Conservation (phyloP, 106 monocot species). For the Amphibolis antarctica region DNA sequence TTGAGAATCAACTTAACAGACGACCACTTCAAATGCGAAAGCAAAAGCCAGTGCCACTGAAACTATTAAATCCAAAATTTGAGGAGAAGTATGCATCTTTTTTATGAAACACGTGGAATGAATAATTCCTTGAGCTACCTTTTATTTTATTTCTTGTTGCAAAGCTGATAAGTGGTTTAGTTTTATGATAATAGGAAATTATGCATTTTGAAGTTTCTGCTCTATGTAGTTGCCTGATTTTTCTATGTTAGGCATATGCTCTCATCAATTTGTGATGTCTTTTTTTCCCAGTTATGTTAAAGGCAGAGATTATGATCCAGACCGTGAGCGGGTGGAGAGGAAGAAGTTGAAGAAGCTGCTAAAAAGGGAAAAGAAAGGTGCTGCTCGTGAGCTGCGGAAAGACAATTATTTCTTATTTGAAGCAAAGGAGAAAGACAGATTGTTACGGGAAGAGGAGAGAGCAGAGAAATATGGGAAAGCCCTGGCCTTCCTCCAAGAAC, state of each 20-base stretch:
- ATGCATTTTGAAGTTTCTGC: no score
- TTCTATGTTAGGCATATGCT: background rate
- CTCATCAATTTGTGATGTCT: background rate
- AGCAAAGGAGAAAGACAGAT: constrained; percentile 52
- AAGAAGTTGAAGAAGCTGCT: constrained; percentile 73
- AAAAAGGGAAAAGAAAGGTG: constrained; percentile 83
- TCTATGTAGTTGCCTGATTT: no score
- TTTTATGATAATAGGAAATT: no score
- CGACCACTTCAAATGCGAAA: constrained; percentile 85
- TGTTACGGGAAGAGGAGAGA: constrained; percentile 51
- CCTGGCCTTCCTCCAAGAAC: constrained; percentile 89
- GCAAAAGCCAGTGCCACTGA: constrained; percentile 70
- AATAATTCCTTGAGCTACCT: background rate
- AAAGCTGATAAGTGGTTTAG: no score
- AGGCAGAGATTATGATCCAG: constrained; percentile 93
- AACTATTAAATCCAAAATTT: constrained; percentile 78
- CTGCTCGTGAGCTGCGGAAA: constrained; percentile 75
- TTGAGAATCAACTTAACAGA: constrained; percentile 38
- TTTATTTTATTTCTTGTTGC: constrained; percentile 2
- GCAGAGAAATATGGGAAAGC: constrained; percentile 78
- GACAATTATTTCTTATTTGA: constrained; percentile 69
- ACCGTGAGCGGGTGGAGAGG: constrained; percentile 76
- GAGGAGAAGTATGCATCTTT: constrained; percentile 71
- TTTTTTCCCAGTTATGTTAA: constrained; percentile 62
- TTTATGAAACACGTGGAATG: background rate